Conservation (phyloP, 2,329 filamentous ascomycete genomes). For the Aureobasidium sp. region DNA sequence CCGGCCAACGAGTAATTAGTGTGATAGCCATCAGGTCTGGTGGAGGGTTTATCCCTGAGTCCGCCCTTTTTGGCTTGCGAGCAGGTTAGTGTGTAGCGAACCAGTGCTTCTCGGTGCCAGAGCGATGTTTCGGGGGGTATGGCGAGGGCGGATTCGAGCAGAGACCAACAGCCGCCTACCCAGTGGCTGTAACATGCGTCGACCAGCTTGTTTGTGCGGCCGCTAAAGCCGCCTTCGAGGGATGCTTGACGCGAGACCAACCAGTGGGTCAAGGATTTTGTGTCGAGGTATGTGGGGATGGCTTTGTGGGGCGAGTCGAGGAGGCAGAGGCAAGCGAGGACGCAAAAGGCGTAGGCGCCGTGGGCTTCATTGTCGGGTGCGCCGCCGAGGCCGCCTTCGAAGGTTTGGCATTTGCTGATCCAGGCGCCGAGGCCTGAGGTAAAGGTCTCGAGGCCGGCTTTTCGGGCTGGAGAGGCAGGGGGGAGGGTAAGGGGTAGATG, state of each 20-base stretch:
- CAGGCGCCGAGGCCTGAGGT: constrained; percentile 70
- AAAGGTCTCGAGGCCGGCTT: constrained; percentile 58
- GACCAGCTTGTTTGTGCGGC: constrained; percentile 93
- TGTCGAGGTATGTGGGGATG: constrained; percentile 69
- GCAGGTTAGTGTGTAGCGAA: constrained; percentile 83
- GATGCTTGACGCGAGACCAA: constrained; percentile 81
- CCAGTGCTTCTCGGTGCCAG: constrained; percentile 77
- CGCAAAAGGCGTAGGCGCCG: constrained; percentile 94
- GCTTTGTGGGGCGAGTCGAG: constrained; percentile 70
- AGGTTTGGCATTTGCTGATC: constrained; percentile 83
- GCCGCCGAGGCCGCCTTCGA: constrained; percentile 86
- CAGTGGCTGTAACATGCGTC: constrained; percentile 98
- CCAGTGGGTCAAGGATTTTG: constrained; percentile 75
- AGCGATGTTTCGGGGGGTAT: constrained; percentile 37
- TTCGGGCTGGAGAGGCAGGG: constrained; percentile 60
- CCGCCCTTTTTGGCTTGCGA: constrained; percentile 74
- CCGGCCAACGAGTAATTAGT: constrained; percentile 87
- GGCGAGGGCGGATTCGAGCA: constrained; percentile 72
- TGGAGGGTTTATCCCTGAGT: constrained; percentile 86
- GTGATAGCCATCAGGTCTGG: constrained; percentile 86
- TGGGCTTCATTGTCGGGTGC: constrained; percentile 86
- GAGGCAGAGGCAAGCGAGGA: constrained; percentile 79
- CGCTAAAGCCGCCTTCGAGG: constrained; percentile 87
- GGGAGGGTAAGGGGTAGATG: constrained; percentile 76
- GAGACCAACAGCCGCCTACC: constrained; percentile 90